Evolutionary conservation across 306 rosid genomes (phyloP).

Genomic region (Casuarina equisetifolia): DNA sequence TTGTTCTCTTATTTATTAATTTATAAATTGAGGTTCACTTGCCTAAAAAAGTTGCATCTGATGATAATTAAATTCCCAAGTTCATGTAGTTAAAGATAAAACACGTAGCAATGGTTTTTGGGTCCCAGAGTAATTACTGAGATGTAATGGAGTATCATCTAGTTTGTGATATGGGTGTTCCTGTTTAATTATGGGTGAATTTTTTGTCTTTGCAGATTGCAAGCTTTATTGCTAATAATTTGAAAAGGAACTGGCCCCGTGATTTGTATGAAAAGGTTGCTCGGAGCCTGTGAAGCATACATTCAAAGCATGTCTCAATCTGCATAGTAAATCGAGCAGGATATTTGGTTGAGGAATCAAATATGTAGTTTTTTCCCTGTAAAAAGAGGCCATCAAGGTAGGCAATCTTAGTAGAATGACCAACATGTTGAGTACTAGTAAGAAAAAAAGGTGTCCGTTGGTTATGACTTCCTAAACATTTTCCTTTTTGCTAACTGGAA

Average conservation of each 20-base stretch:
- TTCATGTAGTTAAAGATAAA: not conserved
- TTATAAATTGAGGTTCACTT: not conserved
- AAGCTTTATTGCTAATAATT: slow-evolving; percentile 81
- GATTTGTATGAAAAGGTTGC: slow-evolving; percentile 93
- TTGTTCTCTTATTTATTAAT: too few relatives aligned
- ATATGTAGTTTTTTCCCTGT: not conserved
- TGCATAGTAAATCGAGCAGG: not conserved
- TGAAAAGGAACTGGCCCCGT: slow-evolving; percentile 87
- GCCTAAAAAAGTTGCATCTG: not conserved
- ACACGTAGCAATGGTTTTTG: not conserved
- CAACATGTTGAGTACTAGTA: not conserved
- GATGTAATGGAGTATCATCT: not conserved
- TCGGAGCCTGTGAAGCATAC: slow-evolving; percentile 63
- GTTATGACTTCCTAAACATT: not conserved
- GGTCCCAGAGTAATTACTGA: not conserved
- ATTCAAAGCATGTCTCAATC: not conserved
- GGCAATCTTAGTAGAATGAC: not conserved
- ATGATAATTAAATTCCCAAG: not conserved
- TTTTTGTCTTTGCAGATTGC: slow-evolving; percentile 68
- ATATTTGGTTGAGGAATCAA: not conserved
- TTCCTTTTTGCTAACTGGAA: not conserved
- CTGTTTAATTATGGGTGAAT: slow-evolving; percentile 18
- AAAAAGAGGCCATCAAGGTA: not conserved
- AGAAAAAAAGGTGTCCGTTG: not conserved
- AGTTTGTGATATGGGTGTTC: not conserved